Evolutionary conservation across 2,329 filamentous ascomycete species (phyloP), one percentile per base, ranked within the genome.

Genomic region (Dactylellina haptotyla): DNA sequence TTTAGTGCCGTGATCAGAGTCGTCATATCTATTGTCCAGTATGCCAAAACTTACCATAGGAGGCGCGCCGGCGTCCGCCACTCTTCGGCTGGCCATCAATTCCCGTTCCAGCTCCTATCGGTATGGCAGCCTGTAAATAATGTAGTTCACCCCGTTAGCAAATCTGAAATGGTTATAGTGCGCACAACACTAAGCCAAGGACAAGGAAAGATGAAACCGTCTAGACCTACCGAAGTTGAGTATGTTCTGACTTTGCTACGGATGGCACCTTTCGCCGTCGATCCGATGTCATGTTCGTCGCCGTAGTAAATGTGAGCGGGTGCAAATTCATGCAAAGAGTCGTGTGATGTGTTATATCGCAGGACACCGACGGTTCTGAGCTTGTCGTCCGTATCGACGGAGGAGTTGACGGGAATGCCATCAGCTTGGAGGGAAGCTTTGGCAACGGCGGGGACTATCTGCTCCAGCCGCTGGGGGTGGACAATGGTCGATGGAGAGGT

Each of bases 1-100:
- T 3, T 34, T 41, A 50, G 28, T 58, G 10, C 8, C 67, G n/a
- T 70, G 41, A 30, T 48, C 56, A 56, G 20, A 30, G 51, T 59
- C 4, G 72, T 45, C 46, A 12, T 34, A 25, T 6, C 32, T 34
- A 53, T 16, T 8, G 1, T n/a, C n/a, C n/a, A 20, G 14, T 9
- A 59, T 74, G 48, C 48, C n/a, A n/a, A n/a, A n/a, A 30, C 75
- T 26, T 66, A 66, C 58, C 82, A 76, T 82, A 87, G 2, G 64
- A 75, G 48, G 72, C 66, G 79, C 69, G 69, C 45, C 69, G 51
- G 37, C 69, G 69, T 34, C 61, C 58, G 34, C 66, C 59, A 48
- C 28, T 45, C 48, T 37, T 73, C 28, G 69, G 69, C 61, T 73
- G 69, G 30, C 54, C 67, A 34, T 72, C 67, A 48, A 64, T 65